Conservation (phyloP, 768 basidiomycete species). For the Mycena floridula region DNA sequence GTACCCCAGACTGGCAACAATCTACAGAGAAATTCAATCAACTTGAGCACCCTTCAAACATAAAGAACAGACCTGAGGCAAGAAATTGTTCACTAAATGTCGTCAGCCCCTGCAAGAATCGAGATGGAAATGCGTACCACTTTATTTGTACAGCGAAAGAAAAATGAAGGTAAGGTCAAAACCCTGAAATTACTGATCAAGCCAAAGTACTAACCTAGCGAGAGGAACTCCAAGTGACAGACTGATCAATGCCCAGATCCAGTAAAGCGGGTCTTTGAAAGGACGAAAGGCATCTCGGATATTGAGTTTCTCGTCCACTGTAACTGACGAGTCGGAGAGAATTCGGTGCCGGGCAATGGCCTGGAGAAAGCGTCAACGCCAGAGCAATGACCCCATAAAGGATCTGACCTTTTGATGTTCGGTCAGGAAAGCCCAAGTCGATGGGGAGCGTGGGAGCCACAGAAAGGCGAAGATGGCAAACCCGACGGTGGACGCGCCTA, state of each 20-base stretch:
- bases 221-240: constrained; percentile 41
- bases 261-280: constrained; percentile 38
- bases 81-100: constrained; percentile 42
- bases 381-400: too few species aligned
- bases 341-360: constrained; percentile 35
- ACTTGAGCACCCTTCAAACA: neutral
- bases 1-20: constrained; percentile 38
- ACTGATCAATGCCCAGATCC: constrained; percentile 42
- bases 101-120: constrained; percentile 7
- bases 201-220: too few species aligned
- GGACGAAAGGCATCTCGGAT: constrained; percentile 39
- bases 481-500: constrained; percentile 32
- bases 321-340: constrained; percentile 40
- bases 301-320: constrained; percentile 32
- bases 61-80: constrained; percentile 12
- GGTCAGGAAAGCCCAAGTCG: constrained; percentile 32
- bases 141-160: too few species aligned
- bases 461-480: constrained; percentile 41
- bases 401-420: constrained; percentile 33
- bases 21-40: constrained; percentile 26
- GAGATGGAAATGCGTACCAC: neutral
- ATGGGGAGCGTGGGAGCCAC: constrained; percentile 38
- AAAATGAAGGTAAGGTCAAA: too few species aligned
- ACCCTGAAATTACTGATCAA: too few species aligned
- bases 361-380: too few species aligned